Percentiles rank a stretch among this genome's conserved stretches.
Conservation (phyloP, 2,329 filamentous ascomycete genomes). For the Aspergillus phoenicis region DNA sequence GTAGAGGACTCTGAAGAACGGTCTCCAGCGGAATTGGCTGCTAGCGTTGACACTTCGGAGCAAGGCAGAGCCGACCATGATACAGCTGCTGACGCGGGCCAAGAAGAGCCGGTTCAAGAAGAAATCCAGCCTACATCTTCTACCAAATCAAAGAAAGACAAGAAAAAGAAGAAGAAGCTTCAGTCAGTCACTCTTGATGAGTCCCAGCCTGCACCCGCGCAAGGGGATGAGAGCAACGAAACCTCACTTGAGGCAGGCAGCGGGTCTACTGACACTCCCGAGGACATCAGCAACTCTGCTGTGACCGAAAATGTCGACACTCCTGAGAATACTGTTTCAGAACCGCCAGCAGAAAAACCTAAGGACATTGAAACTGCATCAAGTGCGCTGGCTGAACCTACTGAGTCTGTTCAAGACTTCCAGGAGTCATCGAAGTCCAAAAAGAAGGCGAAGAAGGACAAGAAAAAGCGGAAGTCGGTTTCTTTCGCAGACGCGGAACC, state of each 20-base stretch:
- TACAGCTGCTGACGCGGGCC: background rate
- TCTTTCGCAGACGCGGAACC: constrained; percentile 30
- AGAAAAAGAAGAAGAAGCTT: constrained; percentile 28
- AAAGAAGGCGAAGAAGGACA: constrained; percentile 48
- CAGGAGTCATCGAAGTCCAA: constrained; percentile 25
- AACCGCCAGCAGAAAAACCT: background rate
- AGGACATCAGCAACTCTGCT: background rate
- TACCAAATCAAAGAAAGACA: constrained; percentile 29
- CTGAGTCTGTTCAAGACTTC: constrained; percentile 13
- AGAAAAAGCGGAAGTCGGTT: constrained; percentile 33
- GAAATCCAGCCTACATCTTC: constrained; percentile 19
- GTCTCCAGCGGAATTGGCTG: background rate
- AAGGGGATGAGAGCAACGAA: constrained; percentile 6
- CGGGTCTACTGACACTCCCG: background rate
- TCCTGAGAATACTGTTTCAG: background rate
- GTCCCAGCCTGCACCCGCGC: background rate
- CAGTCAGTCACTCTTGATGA: constrained; percentile 11
- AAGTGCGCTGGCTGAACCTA: background rate
- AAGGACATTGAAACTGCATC: constrained; percentile 8
- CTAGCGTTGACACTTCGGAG: background rate
- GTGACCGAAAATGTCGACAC: background rate
- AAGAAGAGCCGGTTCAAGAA: constrained; percentile 12
- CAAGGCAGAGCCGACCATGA: background rate
- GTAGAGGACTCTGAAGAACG: background rate
- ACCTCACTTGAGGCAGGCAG: background rate